A percentile compares a stretch with the other conserved stretches of the same genome.
Evolutionary conservation across 345 rosid genomes (phyloP).

Genomic region (Jatropha curcas): DNA sequence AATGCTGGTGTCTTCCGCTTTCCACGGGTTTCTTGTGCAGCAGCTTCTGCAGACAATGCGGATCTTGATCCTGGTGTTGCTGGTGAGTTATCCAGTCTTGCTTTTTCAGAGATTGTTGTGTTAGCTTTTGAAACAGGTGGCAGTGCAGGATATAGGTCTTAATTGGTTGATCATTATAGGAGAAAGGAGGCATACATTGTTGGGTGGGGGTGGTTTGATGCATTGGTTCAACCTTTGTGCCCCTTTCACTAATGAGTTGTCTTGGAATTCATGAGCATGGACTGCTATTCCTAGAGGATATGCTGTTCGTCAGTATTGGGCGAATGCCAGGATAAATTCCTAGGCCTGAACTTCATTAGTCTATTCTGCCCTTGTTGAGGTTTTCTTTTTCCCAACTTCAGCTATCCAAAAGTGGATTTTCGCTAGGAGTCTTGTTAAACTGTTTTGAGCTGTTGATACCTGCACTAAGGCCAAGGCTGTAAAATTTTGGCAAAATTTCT

Average conservation of each 20-base stretch:
- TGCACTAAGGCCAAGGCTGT: constrained; percentile 1
- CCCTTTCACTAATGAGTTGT: background rate
- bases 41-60: constrained; percentile 71
- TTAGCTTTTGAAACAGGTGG: background rate
- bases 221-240: too few species aligned
- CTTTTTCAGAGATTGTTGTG: background rate
- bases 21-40: constrained; percentile 71
- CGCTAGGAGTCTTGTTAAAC: constrained; percentile 1
- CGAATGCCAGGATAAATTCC: background rate
- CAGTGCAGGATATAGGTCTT: background rate
- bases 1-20: constrained; percentile 54
- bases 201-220: constrained; percentile 5
- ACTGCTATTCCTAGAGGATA: background rate
- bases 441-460: background rate
- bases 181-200: constrained; percentile 4
- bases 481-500: background rate
- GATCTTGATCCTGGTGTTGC: constrained; percentile 64
- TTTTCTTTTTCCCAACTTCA: background rate
- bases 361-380: background rate
- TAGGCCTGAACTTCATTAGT: background rate
- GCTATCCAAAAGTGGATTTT: background rate
- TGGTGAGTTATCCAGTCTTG: constrained; percentile 30
- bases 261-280: background rate
- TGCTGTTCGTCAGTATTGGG: background rate
- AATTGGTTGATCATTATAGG: background rate